Base-by-base conservation (phyloP, 2,329 filamentous ascomycete species). In the Cephalotrichum gorgonifer region DNA sequence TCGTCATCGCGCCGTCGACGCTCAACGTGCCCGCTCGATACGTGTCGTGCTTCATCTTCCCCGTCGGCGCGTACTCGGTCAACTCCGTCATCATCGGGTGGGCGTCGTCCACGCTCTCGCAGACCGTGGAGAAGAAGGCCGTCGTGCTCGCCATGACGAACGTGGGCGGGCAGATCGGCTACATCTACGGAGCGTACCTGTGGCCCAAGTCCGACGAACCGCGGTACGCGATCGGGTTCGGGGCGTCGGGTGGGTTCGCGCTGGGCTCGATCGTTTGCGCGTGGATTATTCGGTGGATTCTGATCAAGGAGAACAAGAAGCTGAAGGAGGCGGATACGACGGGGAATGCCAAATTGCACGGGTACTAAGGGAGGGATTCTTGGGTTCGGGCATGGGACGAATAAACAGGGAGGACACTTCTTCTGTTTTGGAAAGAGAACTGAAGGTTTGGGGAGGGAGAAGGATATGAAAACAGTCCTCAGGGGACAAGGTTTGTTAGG, bases 131-230 rank as follows among this genome's bases (percentile, higher is more conserved):
- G 54, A 73, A 73, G 61, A 73, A 72, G 55, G 70, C 71, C 0
- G 66, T 68, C 25, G 66, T 71, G 1, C 57, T 74, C 8, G 69
- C 69, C 11, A 71, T 75, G 58, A 72, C 72, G 5, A 75, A 72
- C 23, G 71, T 71, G 1, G 65, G 70, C 23, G 69, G 67, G 23
- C 71, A 70, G 54, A 68, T 70, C 14, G 68, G 66, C 2, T 73
- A 72, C 54, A 70, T 75, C 42, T 75, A 72, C 55, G 70, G 70
- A n/a, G 69, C 71, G 2, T 74, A 74, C 52, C 59, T 75, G 3
- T 75, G 71, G 70, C 70, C 70, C 4, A 64, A 66, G 22, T 64
- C 53, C 8, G 70, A 73, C 49, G 61, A 58, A 31, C 72, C 72
- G 0, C 61, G 69, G 22, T 75, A 73, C 51, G 62, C 60, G 1